Evolutionary conservation across 2,329 filamentous ascomycete species (phyloP).

Genomic region (Lecanicillium sp.): DNA sequence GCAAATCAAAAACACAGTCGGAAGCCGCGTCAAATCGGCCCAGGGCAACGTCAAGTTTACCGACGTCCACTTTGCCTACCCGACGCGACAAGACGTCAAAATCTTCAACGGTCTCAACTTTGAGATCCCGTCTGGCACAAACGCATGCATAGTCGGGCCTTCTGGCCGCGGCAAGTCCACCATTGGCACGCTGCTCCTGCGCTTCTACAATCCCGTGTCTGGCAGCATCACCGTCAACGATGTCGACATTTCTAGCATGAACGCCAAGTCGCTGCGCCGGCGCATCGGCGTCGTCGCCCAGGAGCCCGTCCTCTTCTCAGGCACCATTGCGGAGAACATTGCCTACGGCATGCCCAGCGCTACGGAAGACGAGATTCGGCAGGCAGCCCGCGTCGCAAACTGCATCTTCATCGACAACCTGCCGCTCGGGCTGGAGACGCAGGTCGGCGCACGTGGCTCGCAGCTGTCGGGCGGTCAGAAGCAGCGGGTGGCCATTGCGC

Average conservation of each 20-base stretch:
- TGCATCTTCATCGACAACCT: conserved; percentile 96
- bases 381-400: conserved; percentile 84
- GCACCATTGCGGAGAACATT: conserved; percentile 82
- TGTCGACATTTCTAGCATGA: conserved; percentile 74
- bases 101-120: conserved; percentile 90
- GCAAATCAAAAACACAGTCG: conserved; percentile 76
- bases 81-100: conserved; percentile 80
- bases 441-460: conserved; percentile 86
- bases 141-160: conserved; percentile 93
- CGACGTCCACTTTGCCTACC: conserved; percentile 83
- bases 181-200: conserved; percentile 77
- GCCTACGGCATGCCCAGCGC: conserved; percentile 81
- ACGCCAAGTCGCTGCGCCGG: conserved; percentile 83
- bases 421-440: conserved; percentile 89
- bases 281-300: conserved; percentile 94
- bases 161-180: conserved; percentile 96
- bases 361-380: conserved; percentile 70
- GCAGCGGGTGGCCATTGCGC: conserved; percentile 93
- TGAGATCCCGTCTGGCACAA: conserved; percentile 84
- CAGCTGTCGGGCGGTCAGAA: conserved; percentile 96
- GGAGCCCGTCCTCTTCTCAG: conserved; percentile 87
- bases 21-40: conserved; percentile 69
- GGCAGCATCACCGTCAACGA: conserved; percentile 80
- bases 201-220: conserved; percentile 79
- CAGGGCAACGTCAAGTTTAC: conserved; percentile 83